Evolutionary conservation across 768 basidiomycete species (phyloP), one percentile per base, ranked within the genome.

Genomic region (Russula earlei): DNA sequence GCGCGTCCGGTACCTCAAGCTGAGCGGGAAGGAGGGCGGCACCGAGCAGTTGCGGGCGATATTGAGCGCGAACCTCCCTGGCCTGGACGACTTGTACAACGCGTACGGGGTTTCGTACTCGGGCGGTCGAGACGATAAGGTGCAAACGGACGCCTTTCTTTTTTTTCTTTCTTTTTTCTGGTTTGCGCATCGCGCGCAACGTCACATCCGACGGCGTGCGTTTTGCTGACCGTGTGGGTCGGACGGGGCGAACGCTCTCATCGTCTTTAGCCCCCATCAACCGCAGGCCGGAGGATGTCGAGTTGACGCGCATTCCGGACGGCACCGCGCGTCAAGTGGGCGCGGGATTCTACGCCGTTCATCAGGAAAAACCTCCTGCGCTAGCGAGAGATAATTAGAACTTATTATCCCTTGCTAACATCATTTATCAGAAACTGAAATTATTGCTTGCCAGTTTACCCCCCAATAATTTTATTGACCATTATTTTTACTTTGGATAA

Each of bases 311-410:
- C 52, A 89, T 87, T 7, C 84, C 87, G 2, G 74, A 78, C 54
- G 89, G 89, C 53, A 90, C 88, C 12, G 70, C 78, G 46, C 81
- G 77, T 25, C 90, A 92, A 70, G 72, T 90, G 44, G 90, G 90
- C 49, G 76, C 77, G 47, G 90, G 83, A 15, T 70, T 90, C 63
- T 92, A 88, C 67, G 74, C 79, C 22, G 75, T 90, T 48, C n/a
- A n/a, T n/a, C n/a, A n/a, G n/a, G n/a, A n/a, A n/a, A n/a, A n/a
- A n/a, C n/a, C n/a, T n/a, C n/a, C n/a, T n/a, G n/a, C n/a, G n/a
- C n/a, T n/a, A n/a, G n/a, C n/a, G n/a, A n/a, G n/a, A n/a, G n/a
- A n/a, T n/a, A n/a, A n/a, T n/a, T n/a, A n/a, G n/a, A n/a, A n/a
- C n/a, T n/a, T n/a, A n/a, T n/a, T n/a, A n/a, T n/a, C n/a, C n/a